Conservation (phyloP, 352 stramenopile genomes). For the Pythium guiyangense region DNA sequence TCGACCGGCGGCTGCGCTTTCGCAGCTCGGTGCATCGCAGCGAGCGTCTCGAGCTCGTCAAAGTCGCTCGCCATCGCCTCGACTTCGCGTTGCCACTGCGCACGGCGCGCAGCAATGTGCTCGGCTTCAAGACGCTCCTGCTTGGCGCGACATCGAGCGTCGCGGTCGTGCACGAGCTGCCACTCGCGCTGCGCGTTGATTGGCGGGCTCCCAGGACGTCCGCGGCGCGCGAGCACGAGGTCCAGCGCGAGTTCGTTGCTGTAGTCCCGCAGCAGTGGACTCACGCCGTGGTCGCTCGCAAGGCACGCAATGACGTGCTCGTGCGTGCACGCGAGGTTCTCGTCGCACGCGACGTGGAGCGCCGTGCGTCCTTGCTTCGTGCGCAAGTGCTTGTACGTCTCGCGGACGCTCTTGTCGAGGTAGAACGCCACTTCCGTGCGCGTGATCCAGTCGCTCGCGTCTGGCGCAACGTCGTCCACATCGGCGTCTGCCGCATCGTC, state of each 20-base stretch:
- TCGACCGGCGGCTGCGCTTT: constrained; percentile 14
- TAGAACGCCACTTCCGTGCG: constrained; percentile 52
- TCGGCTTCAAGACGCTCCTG: constrained; percentile 27
- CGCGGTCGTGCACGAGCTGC: constrained; percentile 21
- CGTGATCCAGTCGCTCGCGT: constrained; percentile 45
- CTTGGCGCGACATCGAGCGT: constrained; percentile 22
- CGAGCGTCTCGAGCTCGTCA: constrained; percentile 48
- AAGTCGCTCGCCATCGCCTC: constrained; percentile 39
- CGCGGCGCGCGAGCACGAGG: constrained; percentile 41
- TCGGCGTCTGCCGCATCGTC: constrained; percentile 25
- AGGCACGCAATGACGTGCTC: constrained; percentile 57
- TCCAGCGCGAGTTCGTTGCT: constrained; percentile 30
- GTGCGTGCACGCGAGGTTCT: constrained; percentile 79
- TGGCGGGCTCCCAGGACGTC: constrained; percentile 53
- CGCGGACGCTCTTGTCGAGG: constrained; percentile 48
- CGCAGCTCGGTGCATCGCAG: constrained; percentile 27
- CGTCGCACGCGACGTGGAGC: constrained; percentile 72
- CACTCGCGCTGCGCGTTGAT: constrained; percentile 31
- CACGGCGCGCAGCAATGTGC: constrained; percentile 24
- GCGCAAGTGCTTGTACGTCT: constrained; percentile 55
- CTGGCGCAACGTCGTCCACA: constrained; percentile 20
- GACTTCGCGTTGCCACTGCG: constrained; percentile 39
- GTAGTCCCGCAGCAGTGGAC: constrained; percentile 49
- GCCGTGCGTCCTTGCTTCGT: constrained; percentile 65
- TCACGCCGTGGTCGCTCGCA: constrained; percentile 46